Percentiles rank a stretch among this genome's conserved stretches.
These are phyloP conservation scores for Candida khao-thaluensis DNA, from an alignment of 805 yeast genomes.

Conservation along the genomic window DNA sequence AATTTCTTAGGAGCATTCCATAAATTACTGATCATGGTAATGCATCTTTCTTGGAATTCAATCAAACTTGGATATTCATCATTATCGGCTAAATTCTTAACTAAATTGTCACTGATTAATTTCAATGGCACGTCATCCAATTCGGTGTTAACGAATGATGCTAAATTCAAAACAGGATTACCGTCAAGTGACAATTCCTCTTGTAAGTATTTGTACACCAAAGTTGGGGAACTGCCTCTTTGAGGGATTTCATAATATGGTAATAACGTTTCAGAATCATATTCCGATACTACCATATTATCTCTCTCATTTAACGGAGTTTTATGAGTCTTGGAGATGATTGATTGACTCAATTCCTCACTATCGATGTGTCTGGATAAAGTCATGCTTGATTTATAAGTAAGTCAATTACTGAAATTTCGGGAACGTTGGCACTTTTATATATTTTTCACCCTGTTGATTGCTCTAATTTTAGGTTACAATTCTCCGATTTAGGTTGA, in stretches of 20 bases:
- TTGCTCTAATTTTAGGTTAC: slow-evolving; percentile 5
- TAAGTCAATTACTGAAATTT: not conserved
- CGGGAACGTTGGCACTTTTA: not conserved
- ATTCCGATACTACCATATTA: slow-evolving; percentile 27
- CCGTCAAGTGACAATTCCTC: slow-evolving; percentile 84
- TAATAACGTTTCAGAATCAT: slow-evolving; percentile 28
- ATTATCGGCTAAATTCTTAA: slow-evolving; percentile 87
- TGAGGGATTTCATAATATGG: slow-evolving; percentile 65
- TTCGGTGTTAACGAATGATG: slow-evolving; percentile 84
- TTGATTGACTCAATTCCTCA: slow-evolving; percentile 36
- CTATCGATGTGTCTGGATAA: slow-evolving; percentile 47
- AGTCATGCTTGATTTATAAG: too few relatives aligned
- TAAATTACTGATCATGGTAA: slow-evolving; percentile 71
- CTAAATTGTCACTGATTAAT: slow-evolving; percentile 66
- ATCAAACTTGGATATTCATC: slow-evolving; percentile 90
- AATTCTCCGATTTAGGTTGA: slow-evolving; percentile 1
- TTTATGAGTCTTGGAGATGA: slow-evolving; percentile 25
- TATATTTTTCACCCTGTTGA: not conserved
- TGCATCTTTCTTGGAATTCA: slow-evolving; percentile 78
- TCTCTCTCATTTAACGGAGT: slow-evolving; percentile 26
- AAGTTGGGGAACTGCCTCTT: slow-evolving; percentile 49
- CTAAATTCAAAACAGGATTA: slow-evolving; percentile 77
- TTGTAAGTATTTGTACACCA: slow-evolving; percentile 62
- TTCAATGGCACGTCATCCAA: slow-evolving; percentile 42
- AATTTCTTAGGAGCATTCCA: slow-evolving; percentile 66